Evolutionary conservation across 2,329 filamentous ascomycete species (phyloP).

Genomic region (Paraconiothyrium brasiliense): DNA sequence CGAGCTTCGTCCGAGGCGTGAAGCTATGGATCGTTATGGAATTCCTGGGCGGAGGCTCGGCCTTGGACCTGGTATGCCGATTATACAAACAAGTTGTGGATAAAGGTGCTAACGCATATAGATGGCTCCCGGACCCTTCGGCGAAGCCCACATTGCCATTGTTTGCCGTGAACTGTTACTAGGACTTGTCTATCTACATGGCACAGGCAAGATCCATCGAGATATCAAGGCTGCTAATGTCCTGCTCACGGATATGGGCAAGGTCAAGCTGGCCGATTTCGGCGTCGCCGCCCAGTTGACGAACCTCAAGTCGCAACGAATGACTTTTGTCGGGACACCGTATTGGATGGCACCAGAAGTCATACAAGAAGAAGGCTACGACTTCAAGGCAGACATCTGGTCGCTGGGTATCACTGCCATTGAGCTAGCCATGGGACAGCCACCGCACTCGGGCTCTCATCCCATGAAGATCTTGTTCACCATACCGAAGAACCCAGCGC

Average conservation of each 20-base stretch:
- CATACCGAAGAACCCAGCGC: slow-evolving; percentile 90
- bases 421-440: slow-evolving; percentile 89
- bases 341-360: slow-evolving; percentile 99
- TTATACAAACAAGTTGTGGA: slow-evolving; percentile 27
- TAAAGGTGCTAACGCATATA: slow-evolving; percentile 51
- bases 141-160: slow-evolving; percentile 90
- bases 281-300: slow-evolving; percentile 96
- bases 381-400: slow-evolving; percentile 98
- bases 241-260: slow-evolving; percentile 87
- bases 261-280: slow-evolving; percentile 96
- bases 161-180: slow-evolving; percentile 90
- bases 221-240: slow-evolving; percentile 98
- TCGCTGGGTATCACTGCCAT: slow-evolving; percentile 94
- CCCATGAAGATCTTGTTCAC: slow-evolving; percentile 98
- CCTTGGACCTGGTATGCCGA: slow-evolving; percentile 81
- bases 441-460: slow-evolving; percentile 93
- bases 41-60: slow-evolving; percentile 93
- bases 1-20: slow-evolving; percentile 92
- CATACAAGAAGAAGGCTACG: slow-evolving; percentile 96
- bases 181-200: slow-evolving; percentile 91
- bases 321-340: slow-evolving; percentile 96
- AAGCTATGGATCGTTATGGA: slow-evolving; percentile 99
- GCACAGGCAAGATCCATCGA: slow-evolving; percentile 93
- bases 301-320: slow-evolving; percentile 96
- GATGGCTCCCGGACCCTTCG: slow-evolving; percentile 90